Base-by-base conservation (phyloP, 169 alveolate genomes). In the Plasmodium gonderi region DNA sequence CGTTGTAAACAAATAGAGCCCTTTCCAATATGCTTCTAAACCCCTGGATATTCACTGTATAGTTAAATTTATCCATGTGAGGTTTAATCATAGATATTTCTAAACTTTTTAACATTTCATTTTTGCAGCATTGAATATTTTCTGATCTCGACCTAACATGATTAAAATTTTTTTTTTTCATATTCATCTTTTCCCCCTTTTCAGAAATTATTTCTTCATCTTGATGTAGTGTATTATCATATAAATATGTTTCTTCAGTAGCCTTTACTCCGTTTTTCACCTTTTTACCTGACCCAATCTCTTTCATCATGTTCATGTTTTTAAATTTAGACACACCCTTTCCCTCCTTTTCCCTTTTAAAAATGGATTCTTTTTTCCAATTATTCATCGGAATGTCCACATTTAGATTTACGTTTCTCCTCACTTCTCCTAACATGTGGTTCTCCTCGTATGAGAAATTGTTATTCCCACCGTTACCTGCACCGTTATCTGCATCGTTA, bases 1-100 rank as follows among this genome's bases (percentile, higher is more conserved):
- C 60, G 49, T 72, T 60, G 64, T 74, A 68, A 14, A 54, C 64
- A 87, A 60, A 29, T 42, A 64, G 8, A 5, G 45, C 47, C 38
- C 47, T 87, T n/a, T 64, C 68, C 40, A 87, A 44, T 40, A 87
- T 40, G 17, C 31, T 36, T 45, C 80, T 49, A 47, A 87, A 75
- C 11, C 72, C 89, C 12, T 87, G 26, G n/a, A 42, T 49, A 75
- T 87, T 87, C n/a, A 60, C 82, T 4, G 87, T 20, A 6, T 79
- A 67, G 17, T 75, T 76, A 67, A 60, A 76, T 2, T 38, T 23
- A 7, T n/a, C 8, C 93, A 87, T 87, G 79, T 87, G 93, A 4
- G 93, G 93, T 14, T 87, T 87, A 0, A 60, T 75, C 93, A 87
- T 87, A 3, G 90, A 77, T 2, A 87, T 47, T 87, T 87, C 93